phyloP scores from a whole-genome alignment of 106 monocot genomes.

The Platanthera zijinensis region DNA sequence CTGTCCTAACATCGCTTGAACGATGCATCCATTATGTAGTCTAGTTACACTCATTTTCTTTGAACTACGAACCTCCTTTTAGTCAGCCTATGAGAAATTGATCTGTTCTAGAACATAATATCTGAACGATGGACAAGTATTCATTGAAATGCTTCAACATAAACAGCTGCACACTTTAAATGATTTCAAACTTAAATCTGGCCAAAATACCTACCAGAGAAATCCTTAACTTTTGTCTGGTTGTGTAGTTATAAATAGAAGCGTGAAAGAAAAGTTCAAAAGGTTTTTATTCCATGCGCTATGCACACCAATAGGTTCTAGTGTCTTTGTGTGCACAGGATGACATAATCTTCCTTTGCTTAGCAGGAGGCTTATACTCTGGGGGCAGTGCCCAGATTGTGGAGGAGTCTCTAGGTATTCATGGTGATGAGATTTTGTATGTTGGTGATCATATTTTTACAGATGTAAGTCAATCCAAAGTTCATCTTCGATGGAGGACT shows the following conservation, averaged over 20 bases:
- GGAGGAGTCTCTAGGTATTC: conserved; percentile 70
- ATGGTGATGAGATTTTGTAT: conserved; percentile 96
- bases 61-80: too few relatives aligned
- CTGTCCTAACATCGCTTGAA: too few relatives aligned
- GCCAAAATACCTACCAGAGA: background rate
- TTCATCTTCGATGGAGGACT: conserved; percentile 91
- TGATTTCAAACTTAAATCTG: background rate
- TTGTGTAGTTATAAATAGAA: background rate
- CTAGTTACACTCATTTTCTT: too few relatives aligned
- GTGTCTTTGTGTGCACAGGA: background rate
- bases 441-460: conserved; percentile 97
- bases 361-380: conserved; percentile 82
- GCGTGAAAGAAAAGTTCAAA: background rate
- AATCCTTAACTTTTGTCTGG: too few relatives aligned
- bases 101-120: too few relatives aligned
- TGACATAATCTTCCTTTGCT: conserved; percentile 3
- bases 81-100: too few relatives aligned
- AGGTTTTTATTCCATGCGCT: background rate
- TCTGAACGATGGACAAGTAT: too few relatives aligned
- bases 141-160: too few relatives aligned
- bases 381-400: conserved; percentile 97
- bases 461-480: conserved; percentile 98
- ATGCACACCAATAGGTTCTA: background rate
- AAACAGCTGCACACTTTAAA: too few relatives aligned
- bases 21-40: too few relatives aligned